Base-by-base conservation (phyloP, 495 filamentous ascomycete genomes). In the Amphirosellinia nigrospora region DNA sequence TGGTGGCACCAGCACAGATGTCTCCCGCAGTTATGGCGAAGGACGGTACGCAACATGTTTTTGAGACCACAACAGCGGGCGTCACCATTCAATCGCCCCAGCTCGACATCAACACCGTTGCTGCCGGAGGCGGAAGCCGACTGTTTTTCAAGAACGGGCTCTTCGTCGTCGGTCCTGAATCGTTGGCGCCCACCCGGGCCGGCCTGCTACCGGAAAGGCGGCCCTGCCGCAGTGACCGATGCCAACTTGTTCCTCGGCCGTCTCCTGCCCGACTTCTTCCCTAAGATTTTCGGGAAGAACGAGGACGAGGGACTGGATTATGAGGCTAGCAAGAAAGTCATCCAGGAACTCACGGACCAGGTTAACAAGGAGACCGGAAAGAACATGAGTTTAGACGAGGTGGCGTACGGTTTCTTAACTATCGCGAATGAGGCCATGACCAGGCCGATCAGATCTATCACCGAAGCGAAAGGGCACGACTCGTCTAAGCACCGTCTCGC, bases 371-470 rank as follows among this genome's bases (percentile, higher is more conserved):
- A 86, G 82, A 91, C 81, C 2, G 82, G 83, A 23, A 89, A 91
- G 70, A 85, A 88, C 61, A 94, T 96, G 87, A 91, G 86, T 2
- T 74, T 91, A 0, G 96, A 99, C 73, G 94, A 98, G 74, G 91
- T 97, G 15, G 96, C 96, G 0, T 92, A 93, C 73, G 92, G 92
- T 0, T 98, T 97, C 79, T 87, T 97, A 72, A 92, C 93, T 50
- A 93, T 99, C 65, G 95, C 96, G 3, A 98, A 99, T 71, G 95
- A 97, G 81, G 91, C 93, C 23, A 98, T 99, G 96, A 94, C 92
- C 2, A 84, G 96, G 55, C 96, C 96, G 0, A 99, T 99, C 71
- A 85, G 96, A 45, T 94, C 92, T 39, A 83, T 98, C 72, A 99
- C 95, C 4, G 95, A 99, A 79, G 94, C 94, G 23, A 93, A 94